Conservation (phyloP, 1,284 basidiomycete genomes). For the Exobasidium cylindrosporum region DNA sequence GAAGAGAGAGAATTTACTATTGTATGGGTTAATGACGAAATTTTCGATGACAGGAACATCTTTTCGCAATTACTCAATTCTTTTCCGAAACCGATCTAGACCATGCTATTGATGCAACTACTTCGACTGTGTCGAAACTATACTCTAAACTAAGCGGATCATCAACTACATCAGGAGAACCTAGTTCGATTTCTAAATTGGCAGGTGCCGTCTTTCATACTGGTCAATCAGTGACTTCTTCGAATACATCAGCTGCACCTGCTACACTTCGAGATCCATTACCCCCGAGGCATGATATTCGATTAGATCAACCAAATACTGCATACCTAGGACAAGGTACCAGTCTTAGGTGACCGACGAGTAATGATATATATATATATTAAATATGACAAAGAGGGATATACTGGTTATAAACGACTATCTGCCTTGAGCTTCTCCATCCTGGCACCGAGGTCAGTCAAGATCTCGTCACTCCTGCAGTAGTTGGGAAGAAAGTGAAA, state of each 20-base stretch:
- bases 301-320: conserved; percentile 6
- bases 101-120: neutral
- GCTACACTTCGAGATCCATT: conserved; percentile 9
- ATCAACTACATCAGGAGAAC: neutral
- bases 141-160: conserved; percentile 6
- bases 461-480: conserved; percentile 8
- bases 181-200: neutral
- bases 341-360: conserved; percentile 10
- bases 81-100: conserved; percentile 8
- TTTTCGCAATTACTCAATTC: neutral
- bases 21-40: too few relatives aligned
- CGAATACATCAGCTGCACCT: neutral
- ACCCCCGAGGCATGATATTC: neutral
- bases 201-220: neutral
- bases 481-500: neutral
- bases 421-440: conserved; percentile 13
- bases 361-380: neutral
- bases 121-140: neutral
- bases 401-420: conserved; percentile 1
- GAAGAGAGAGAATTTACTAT: too few relatives aligned
- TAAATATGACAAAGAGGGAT: too few relatives aligned
- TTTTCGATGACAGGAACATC: conserved; percentile 5
- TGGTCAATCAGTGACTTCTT: neutral
- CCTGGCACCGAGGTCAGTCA: conserved; percentile 6
- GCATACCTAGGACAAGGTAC: conserved; percentile 8